Percentiles rank a stretch among this genome's conserved stretches.
phyloP scores from a whole-genome alignment of 2,329 filamentous ascomycete species.

The Alternaria longipes region DNA sequence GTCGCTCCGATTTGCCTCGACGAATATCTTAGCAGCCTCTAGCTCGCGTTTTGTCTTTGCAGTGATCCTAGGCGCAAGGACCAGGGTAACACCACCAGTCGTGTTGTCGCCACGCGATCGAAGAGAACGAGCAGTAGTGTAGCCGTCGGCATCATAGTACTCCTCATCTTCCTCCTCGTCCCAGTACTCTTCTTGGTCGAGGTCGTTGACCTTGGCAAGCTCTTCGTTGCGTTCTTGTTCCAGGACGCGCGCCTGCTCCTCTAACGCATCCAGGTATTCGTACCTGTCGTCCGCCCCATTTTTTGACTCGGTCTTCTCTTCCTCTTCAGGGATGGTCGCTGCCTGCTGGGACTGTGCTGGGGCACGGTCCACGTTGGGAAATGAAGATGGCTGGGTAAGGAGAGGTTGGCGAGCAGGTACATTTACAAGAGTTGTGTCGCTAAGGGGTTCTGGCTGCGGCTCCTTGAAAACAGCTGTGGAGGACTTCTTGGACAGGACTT shows the following conservation, averaged over 20 bases:
- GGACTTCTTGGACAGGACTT: constrained; percentile 61
- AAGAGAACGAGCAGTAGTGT: constrained; percentile 79
- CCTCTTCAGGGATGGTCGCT: constrained; percentile 26
- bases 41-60: constrained; percentile 77
- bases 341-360: constrained; percentile 27
- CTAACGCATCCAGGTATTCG: constrained; percentile 51
- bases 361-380: constrained; percentile 35
- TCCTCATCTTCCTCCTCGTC: constrained; percentile 77
- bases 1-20: constrained; percentile 70
- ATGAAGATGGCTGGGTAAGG: constrained; percentile 33
- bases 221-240: constrained; percentile 51
- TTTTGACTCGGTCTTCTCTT: constrained; percentile 21
- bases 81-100: constrained; percentile 68
- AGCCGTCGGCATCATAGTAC: constrained; percentile 74
- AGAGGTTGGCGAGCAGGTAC: constrained; percentile 35
- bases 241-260: constrained; percentile 47
- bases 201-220: constrained; percentile 37
- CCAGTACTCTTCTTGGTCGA: constrained; percentile 76
- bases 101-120: constrained; percentile 80
- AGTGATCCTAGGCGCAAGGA: constrained; percentile 78
- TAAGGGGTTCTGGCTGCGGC: constrained; percentile 28
- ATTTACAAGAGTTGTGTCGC: constrained; percentile 25
- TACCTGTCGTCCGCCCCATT: constrained; percentile 41
- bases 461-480: constrained; percentile 65
- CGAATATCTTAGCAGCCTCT: constrained; percentile 70